phyloP scores from a whole-genome alignment of 2,329 filamentous ascomycete species.

The Colletotrichum sp. region DNA sequence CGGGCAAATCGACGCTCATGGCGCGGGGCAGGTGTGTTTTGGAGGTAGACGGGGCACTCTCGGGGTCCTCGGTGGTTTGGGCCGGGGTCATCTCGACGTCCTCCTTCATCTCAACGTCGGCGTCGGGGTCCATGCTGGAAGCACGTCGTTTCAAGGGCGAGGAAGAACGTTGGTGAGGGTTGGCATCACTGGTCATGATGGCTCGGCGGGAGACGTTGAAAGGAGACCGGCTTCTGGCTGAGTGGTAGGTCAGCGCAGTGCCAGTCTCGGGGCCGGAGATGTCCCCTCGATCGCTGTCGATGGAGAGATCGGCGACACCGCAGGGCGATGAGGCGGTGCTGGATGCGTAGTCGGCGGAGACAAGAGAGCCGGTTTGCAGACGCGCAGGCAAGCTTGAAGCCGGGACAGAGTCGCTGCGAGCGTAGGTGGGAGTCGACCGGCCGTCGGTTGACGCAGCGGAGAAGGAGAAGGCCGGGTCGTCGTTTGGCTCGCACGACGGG shows the following conservation, averaged over 20 bases:
- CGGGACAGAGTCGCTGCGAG: conserved; percentile 36
- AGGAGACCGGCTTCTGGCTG: conserved; percentile 57
- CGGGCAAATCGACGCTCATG: conserved; percentile 46
- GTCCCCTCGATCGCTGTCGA: conserved; percentile 59
- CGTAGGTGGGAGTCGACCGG: conserved; percentile 27
- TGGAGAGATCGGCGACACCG: conserved; percentile 61
- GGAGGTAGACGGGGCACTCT: background rate
- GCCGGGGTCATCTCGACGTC: conserved; percentile 15
- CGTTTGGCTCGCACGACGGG: conserved; percentile 58
- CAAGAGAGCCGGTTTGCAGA: conserved; percentile 51
- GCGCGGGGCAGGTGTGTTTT: conserved; percentile 35
- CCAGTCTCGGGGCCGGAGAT: conserved; percentile 44
- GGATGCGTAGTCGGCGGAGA: conserved; percentile 54
- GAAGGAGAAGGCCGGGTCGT: conserved; percentile 57
- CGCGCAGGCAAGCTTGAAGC: conserved; percentile 58
- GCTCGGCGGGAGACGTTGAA: conserved; percentile 55
- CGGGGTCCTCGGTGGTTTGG: conserved; percentile 5
- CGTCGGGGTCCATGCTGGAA: conserved; percentile 64
- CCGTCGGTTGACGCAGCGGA: conserved; percentile 39
- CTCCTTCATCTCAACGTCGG: conserved; percentile 35
- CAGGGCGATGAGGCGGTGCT: conserved; percentile 65
- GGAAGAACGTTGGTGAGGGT: conserved; percentile 64
- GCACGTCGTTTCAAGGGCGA: conserved; percentile 69
- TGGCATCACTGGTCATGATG: conserved; percentile 65
- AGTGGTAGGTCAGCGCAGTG: conserved; percentile 37